phyloP scores from a whole-genome alignment of 2,329 filamentous ascomycete genomes.

The Cytospora schulzeri region DNA sequence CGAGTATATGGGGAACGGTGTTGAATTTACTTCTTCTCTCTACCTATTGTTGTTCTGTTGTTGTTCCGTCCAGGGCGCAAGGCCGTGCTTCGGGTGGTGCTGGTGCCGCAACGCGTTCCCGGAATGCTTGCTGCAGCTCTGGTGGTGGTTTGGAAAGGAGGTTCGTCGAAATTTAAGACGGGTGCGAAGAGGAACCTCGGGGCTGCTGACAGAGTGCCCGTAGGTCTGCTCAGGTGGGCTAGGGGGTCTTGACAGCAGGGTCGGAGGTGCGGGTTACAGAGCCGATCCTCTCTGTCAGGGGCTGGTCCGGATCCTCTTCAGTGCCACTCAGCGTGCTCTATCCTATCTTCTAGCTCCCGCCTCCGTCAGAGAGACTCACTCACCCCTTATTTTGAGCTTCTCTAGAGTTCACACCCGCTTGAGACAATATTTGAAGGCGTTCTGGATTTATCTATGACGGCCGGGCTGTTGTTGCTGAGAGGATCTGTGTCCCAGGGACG shows the following conservation, averaged over 20 bases:
- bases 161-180: conserved; percentile 21
- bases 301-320: conserved; percentile 17
- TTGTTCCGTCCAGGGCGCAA: conserved; percentile 12
- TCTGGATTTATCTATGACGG: background rate
- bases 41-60: background rate
- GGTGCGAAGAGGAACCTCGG: conserved; percentile 13
- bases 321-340: conserved; percentile 13
- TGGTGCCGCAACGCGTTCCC: conserved; percentile 22
- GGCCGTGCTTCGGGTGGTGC: conserved; percentile 17
- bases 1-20: no score
- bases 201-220: conserved; percentile 20
- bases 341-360: conserved; percentile 2
- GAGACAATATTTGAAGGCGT: background rate
- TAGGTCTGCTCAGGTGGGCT: conserved; percentile 1
- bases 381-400: background rate
- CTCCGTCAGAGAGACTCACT: background rate
- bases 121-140: conserved; percentile 18
- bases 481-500: background rate
- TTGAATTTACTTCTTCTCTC: conserved; percentile 6
- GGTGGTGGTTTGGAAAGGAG: conserved; percentile 23
- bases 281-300: conserved; percentile 21
- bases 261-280: conserved; percentile 21
- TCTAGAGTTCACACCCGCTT: background rate
- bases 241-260: conserved; percentile 17
- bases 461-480: background rate